Base-by-base conservation (phyloP, 306 rosid genomes). In the Vigna mungo region DNA sequence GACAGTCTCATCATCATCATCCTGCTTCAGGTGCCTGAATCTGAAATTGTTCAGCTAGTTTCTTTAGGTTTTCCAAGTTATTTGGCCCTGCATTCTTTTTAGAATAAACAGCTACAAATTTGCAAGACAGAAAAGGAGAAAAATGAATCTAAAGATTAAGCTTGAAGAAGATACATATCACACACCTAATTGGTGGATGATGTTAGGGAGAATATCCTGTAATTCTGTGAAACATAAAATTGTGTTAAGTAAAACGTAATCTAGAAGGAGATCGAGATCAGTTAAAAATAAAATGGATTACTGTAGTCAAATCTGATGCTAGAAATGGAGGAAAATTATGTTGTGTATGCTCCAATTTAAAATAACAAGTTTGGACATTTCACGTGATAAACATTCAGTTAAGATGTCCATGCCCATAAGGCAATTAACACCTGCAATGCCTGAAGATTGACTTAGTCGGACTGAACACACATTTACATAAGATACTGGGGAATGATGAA, bases 181-280 rank as follows among this genome's bases (percentile, higher is more conserved):
- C 75, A 68, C 70, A 91, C 98, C 97, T 84, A 91, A 85, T 80
- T 91, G 97, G 81, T 89, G 81, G 81, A 94, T 88, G 46, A 94
- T 90, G 80, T 81, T 91, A 4, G 98, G 97, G 60, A 91, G 98
- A 60, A 91, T 88, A 80, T 94, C 97, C 78, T 94, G 96, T 90
- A 91, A 85, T 78, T 94, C 98, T 91, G 89, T 21, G 90, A 85
- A 10, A 64, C n/a, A 17, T 55, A 64, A 70, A 54, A 47, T 6
- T 30, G 49, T 68, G 34, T 34, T 6, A 7, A 34, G 53, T 62
- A 10, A 51, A 23, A 20, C 6, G 20, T 11, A 54, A 51, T 56
- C 75, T 16, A 66, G 54, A 27, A 2, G 4, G 14, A 64, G 32
- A 51, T 9, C 20, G 49, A 8, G 41, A 34, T 32, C 36, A 32